Evolutionary conservation across 306 rosid genomes (phyloP).

Genomic region (Vicia sativa): DNA sequence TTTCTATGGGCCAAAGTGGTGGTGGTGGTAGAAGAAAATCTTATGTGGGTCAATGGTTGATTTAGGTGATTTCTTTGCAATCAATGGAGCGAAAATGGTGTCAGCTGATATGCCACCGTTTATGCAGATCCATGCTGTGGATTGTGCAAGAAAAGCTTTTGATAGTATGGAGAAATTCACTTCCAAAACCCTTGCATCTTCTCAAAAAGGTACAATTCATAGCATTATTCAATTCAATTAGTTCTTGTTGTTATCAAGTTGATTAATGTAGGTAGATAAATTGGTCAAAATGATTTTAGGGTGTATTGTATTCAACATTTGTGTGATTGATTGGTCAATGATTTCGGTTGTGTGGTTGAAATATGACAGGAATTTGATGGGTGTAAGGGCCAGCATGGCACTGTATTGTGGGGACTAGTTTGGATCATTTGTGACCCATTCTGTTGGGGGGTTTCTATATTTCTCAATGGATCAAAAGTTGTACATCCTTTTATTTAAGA

Average conservation of each 20-base stretch:
- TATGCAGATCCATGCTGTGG: conserved; percentile 98
- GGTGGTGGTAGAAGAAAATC: conserved; percentile 60
- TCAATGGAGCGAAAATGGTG: conserved; percentile 74
- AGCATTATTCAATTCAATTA: background rate
- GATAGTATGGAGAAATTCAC: conserved; percentile 96
- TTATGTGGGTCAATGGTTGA: conserved; percentile 57
- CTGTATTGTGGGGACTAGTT: conserved; percentile 92
- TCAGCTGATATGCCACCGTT: conserved; percentile 95
- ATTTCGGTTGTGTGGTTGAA: conserved; percentile 44
- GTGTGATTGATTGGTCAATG: conserved; percentile 45
- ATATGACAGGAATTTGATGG: conserved; percentile 92
- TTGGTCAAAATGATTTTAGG: too few relatives aligned
- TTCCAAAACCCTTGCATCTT: conserved; percentile 81
- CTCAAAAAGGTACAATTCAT: conserved; percentile 67
- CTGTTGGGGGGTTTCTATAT: conserved; percentile 89
- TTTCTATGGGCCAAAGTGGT: conserved; percentile 43
- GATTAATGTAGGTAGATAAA: too few relatives aligned
- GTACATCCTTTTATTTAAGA: conserved; percentile 87
- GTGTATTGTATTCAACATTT: background rate
- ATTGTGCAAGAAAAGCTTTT: conserved; percentile 72
- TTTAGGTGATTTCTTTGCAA: conserved; percentile 66
- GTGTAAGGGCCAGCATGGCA: conserved; percentile 99
- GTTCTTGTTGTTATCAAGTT: too few relatives aligned
- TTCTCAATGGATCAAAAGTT: conserved; percentile 91
- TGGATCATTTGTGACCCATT: conserved; percentile 97